Evolutionary conservation across 1,139 yeast genomes (phyloP).

Genomic region (Meyerozyma sp.): DNA sequence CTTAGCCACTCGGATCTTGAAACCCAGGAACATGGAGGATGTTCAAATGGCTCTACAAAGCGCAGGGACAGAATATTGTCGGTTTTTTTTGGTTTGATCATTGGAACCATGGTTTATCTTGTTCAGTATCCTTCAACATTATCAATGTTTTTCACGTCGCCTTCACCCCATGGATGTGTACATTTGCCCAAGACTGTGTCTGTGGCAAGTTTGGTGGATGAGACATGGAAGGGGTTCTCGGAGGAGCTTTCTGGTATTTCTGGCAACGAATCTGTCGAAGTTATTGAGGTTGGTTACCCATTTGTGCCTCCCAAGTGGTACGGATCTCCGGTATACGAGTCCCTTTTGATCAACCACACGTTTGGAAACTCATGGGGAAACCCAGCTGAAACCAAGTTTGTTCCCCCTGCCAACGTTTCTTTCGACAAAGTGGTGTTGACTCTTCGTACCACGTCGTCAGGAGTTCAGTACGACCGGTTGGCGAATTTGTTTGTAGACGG

Average conservation of each 20-base stretch:
- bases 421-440: slow-evolving; percentile 61
- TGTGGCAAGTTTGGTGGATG: neutral
- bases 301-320: slow-evolving; percentile 20
- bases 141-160: neutral
- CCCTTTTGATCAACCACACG: slow-evolving; percentile 33
- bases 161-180: neutral
- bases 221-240: neutral
- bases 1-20: neutral
- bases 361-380: slow-evolving; percentile 60
- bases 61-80: neutral
- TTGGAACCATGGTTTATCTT: neutral
- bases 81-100: neutral
- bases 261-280: slow-evolving; percentile 6
- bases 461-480: slow-evolving; percentile 73
- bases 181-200: neutral
- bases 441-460: slow-evolving; percentile 53
- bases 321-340: slow-evolving; percentile 39
- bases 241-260: neutral
- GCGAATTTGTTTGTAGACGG: slow-evolving; percentile 65
- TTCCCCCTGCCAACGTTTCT: slow-evolving; percentile 28
- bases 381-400: slow-evolving; percentile 39
- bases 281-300: slow-evolving; percentile 27
- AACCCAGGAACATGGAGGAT: neutral
- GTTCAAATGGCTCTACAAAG: neutral
- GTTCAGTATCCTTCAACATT: neutral